phyloP scores from a whole-genome alignment of 208 protist species.

The Jaenimonas drosophilae region DNA sequence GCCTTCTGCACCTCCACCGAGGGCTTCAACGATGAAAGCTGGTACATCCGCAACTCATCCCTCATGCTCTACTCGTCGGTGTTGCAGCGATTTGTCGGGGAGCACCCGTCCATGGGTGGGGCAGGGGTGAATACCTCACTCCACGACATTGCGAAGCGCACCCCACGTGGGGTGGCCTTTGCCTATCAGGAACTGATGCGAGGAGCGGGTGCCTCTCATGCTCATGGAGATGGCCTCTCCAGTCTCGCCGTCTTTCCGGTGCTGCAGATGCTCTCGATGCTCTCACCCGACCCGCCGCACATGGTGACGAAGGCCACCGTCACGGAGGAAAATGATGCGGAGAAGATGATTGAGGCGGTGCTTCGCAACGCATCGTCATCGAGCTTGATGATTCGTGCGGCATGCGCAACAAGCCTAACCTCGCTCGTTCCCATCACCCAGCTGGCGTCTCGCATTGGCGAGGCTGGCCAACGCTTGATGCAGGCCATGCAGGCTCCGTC shows the following conservation, averaged over 20 bases:
- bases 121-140: conserved; percentile 75
- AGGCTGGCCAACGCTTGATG: conserved; percentile 1
- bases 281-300: conserved; percentile 70
- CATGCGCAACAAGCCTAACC: conserved; percentile 60
- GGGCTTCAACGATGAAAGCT: conserved; percentile 73
- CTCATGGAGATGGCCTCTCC: conserved; percentile 3
- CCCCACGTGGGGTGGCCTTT: conserved; percentile 52
- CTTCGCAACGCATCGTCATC: conserved; percentile 29
- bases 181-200: conserved; percentile 30
- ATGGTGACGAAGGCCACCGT: conserved; percentile 9
- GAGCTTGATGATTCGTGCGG: conserved; percentile 74
- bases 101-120: conserved; percentile 68
- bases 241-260: conserved; percentile 76
- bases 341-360: conserved; percentile 45
- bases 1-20: conserved; percentile 69
- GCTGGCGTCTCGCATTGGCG: conserved; percentile 2
- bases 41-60: conserved; percentile 87
- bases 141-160: conserved; percentile 60
- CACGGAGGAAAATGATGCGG: conserved; percentile 12
- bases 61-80: conserved; percentile 88
- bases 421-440: conserved; percentile 81
- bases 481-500: neutral
- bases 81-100: conserved; percentile 85
- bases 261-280: conserved; percentile 86
- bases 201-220: neutral